phyloP scores from a whole-genome alignment of 2,329 filamentous ascomycete genomes.

The Gnomoniopsis sp. region DNA sequence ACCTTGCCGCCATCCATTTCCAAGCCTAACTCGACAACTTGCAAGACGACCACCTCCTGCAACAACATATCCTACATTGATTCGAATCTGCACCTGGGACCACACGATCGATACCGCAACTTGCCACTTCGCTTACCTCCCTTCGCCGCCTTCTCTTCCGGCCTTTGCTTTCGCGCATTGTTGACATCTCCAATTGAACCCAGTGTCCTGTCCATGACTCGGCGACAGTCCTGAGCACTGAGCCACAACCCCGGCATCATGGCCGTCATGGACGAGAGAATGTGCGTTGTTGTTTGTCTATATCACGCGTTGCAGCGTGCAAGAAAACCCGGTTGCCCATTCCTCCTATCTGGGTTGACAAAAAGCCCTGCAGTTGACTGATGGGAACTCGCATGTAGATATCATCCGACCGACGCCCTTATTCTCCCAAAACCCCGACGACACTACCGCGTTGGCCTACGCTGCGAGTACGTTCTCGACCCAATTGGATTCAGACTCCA shows the following conservation, averaged over 20 bases:
- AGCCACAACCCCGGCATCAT: conserved; percentile 37
- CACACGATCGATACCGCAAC: neutral
- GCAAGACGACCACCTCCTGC: neutral
- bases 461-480: conserved; percentile 48
- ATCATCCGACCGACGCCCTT: conserved; percentile 63
- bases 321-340: neutral
- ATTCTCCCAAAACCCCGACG: conserved; percentile 58
- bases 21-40: neutral
- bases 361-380: conserved; percentile 17
- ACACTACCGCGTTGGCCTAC: conserved; percentile 53
- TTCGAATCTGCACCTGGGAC: too few relatives aligned
- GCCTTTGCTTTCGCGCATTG: neutral
- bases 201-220: conserved; percentile 25
- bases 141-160: too few relatives aligned
- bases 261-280: conserved; percentile 53
- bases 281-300: conserved; percentile 34
- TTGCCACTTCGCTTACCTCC: too few relatives aligned
- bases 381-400: conserved; percentile 38
- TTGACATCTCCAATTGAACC: neutral
- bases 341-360: neutral
- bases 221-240: conserved; percentile 19
- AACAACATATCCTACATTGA: neutral
- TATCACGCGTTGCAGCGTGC: neutral
- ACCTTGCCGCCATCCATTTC: neutral
- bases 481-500: conserved; percentile 51